Evolutionary conservation across 805 yeast species (phyloP).

Genomic region (Candida morakotiae): DNA sequence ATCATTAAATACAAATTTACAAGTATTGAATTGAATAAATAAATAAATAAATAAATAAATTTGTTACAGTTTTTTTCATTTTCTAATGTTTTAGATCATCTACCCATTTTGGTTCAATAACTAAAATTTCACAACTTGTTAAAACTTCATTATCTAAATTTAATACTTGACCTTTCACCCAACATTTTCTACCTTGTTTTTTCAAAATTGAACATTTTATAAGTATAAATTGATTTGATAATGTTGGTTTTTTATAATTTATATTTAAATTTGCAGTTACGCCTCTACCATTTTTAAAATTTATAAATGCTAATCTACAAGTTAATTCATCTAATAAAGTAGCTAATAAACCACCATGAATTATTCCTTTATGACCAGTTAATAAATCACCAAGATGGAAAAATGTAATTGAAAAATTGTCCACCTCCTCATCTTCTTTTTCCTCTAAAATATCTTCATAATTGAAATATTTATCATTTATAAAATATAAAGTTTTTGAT

Average conservation of each 20-base stretch:
- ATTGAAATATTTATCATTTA: conserved; percentile 27
- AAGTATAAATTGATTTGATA: conserved; percentile 26
- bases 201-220: conserved; percentile 28
- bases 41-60: neutral
- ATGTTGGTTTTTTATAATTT: conserved; percentile 35
- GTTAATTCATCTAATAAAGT: conserved; percentile 41
- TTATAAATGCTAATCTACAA: conserved; percentile 40
- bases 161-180: conserved; percentile 33
- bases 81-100: conserved; percentile 17
- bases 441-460: conserved; percentile 16
- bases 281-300: conserved; percentile 34
- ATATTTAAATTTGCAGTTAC: conserved; percentile 43
- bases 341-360: conserved; percentile 43
- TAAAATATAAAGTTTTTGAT: conserved; percentile 27
- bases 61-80: neutral
- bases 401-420: conserved; percentile 35
- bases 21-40: conserved; percentile 1
- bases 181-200: conserved; percentile 37
- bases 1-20: conserved; percentile 4
- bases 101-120: conserved; percentile 41
- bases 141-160: conserved; percentile 21
- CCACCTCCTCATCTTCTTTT: conserved; percentile 13
- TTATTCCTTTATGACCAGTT: conserved; percentile 37
- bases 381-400: conserved; percentile 35
- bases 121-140: conserved; percentile 36